Conservation (phyloP, 2,329 filamentous ascomycete genomes). For the Chrysoporthe austroafricana region DNA sequence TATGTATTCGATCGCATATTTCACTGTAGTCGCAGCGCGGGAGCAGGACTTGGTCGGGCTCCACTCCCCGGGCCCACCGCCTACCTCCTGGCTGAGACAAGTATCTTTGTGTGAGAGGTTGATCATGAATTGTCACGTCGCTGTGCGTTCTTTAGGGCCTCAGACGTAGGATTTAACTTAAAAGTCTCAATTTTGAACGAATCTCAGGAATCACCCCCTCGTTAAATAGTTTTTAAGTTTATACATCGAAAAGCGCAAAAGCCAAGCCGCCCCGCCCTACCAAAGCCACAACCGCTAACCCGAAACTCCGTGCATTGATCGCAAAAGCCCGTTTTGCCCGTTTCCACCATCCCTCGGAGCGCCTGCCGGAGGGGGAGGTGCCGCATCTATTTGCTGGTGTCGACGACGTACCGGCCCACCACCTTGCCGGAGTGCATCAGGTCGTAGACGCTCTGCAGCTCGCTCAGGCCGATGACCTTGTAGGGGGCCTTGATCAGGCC, state of each 20-base stretch:
- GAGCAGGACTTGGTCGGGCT: too few relatives aligned
- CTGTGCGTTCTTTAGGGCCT: too few relatives aligned
- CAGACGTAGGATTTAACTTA: too few relatives aligned
- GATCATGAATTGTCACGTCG: too few relatives aligned
- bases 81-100: too few relatives aligned
- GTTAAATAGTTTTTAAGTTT: neutral
- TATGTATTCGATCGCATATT: too few relatives aligned
- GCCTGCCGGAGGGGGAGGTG: neutral
- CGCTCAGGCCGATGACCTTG: conserved; percentile 80
- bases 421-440: conserved; percentile 73
- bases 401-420: conserved; percentile 79
- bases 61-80: too few relatives aligned
- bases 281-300: conserved; percentile 2
- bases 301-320: conserved; percentile 18
- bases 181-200: too few relatives aligned
- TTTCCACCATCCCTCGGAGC: neutral
- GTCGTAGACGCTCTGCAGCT: conserved; percentile 81
- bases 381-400: conserved; percentile 63
- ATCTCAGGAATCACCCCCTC: neutral
- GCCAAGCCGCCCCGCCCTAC: neutral
- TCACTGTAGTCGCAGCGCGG: too few relatives aligned
- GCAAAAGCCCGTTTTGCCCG: neutral
- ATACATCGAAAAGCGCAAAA: neutral
- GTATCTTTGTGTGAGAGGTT: too few relatives aligned
- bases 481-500: conserved; percentile 86